Evolutionary conservation across 768 basidiomycete species (phyloP).

Genomic region (Psilocybe cubensis): DNA sequence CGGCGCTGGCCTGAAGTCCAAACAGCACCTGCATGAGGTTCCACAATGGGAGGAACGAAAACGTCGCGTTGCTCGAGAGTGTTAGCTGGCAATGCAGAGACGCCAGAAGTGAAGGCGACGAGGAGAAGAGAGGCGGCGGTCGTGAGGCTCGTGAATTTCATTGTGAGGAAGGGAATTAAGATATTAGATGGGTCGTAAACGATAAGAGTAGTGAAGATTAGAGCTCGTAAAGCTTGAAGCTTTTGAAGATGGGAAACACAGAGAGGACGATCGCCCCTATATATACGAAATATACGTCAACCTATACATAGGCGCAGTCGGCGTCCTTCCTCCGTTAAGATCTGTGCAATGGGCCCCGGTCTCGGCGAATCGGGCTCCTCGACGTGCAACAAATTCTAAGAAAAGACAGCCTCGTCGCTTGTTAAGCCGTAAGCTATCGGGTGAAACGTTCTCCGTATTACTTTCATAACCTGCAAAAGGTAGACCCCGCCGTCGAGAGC

Average conservation of each 20-base stretch:
- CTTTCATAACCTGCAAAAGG: neutral
- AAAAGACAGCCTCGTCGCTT: neutral
- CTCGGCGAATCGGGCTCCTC: conserved; percentile 5
- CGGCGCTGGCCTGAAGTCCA: conserved; percentile 45
- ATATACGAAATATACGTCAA: conserved; percentile 7
- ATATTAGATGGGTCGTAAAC: neutral
- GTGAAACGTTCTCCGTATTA: neutral
- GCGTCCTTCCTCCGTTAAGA: neutral
- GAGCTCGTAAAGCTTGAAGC: conserved; percentile 1
- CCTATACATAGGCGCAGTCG: neutral
- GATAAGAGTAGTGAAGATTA: neutral
- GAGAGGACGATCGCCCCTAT: neutral
- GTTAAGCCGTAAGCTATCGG: neutral
- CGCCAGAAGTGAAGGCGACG: conserved; percentile 7
- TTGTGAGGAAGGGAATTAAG: neutral
- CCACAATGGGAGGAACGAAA: conserved; percentile 46
- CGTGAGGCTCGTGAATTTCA: conserved; percentile 24
- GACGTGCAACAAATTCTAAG: neutral
- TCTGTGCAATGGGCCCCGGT: neutral
- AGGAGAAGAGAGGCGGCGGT: conserved; percentile 16
- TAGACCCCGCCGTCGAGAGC: neutral
- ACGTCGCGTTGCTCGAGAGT: conserved; percentile 46
- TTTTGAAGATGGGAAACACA: neutral
- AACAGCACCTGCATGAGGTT: conserved; percentile 35
- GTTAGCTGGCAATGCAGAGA: conserved; percentile 21